phyloP scores from a whole-genome alignment of 2,329 filamentous ascomycete species.

The Trichoderma breve region DNA sequence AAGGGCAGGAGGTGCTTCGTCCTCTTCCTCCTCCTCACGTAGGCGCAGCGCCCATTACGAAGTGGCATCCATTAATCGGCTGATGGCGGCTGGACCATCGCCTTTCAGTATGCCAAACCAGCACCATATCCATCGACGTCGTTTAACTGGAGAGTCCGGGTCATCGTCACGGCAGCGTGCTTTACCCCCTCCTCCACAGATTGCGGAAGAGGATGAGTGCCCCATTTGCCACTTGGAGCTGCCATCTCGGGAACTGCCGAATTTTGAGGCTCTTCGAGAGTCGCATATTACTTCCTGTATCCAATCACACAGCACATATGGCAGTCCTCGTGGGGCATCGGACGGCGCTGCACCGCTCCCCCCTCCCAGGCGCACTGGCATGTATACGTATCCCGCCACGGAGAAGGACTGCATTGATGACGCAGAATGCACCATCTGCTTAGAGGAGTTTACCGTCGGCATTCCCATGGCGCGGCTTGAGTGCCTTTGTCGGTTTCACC shows the following conservation, averaged over 20 bases:
- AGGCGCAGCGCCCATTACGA: constrained; percentile 33
- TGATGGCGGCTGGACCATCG: constrained; percentile 39
- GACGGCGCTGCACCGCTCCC: constrained; percentile 29
- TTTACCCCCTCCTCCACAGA: constrained; percentile 47
- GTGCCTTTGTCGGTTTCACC: constrained; percentile 65
- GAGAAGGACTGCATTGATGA: constrained; percentile 68
- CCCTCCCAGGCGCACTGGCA: constrained; percentile 51
- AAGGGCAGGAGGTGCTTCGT: constrained; percentile 24
- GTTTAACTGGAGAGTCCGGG: constrained; percentile 30
- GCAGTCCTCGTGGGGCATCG: constrained; percentile 33
- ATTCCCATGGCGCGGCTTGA: constrained; percentile 64
- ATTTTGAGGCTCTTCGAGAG: constrained; percentile 56
- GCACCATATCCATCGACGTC: constrained; percentile 33
- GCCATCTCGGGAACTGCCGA: constrained; percentile 53
- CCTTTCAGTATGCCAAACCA: constrained; percentile 31
- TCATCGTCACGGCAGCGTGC: constrained; percentile 41
- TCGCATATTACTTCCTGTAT: constrained; percentile 60
- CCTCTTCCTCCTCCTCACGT: constrained; percentile 31
- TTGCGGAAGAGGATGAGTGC: constrained; percentile 74
- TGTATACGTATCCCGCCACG: constrained; percentile 63
- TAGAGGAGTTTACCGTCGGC: constrained; percentile 64
- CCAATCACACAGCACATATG: constrained; percentile 51
- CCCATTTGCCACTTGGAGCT: constrained; percentile 73
- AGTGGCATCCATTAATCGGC: constrained; percentile 37
- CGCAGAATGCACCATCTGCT: constrained; percentile 66